Conservation (phyloP, 1,139 yeast species). For the Pneumocystis wakefieldiae region DNA sequence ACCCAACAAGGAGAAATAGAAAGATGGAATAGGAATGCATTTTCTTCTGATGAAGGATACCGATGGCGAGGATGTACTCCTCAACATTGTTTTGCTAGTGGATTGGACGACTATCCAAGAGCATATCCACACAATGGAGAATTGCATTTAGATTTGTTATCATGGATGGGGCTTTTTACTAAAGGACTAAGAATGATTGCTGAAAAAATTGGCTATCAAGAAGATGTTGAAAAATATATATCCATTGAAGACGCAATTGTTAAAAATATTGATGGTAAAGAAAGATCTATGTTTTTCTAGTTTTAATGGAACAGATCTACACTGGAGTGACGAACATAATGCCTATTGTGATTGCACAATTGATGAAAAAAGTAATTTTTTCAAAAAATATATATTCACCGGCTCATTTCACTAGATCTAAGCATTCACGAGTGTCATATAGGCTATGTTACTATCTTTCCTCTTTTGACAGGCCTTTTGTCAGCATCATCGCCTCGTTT, state of each 20-base stretch:
- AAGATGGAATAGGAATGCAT: conserved; percentile 47
- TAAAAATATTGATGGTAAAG: conserved; percentile 39
- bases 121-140: conserved; percentile 71
- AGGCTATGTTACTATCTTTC: conserved; percentile 78
- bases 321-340: conserved; percentile 57
- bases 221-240: conserved; percentile 42
- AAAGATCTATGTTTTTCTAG: background rate
- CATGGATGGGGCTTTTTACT: conserved; percentile 93
- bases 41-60: conserved; percentile 47
- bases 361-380: conserved; percentile 33
- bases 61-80: conserved; percentile 89
- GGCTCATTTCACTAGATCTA: conserved; percentile 30
- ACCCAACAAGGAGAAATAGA: conserved; percentile 65
- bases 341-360: conserved; percentile 78
- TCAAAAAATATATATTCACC: background rate
- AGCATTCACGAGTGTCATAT: conserved; percentile 59
- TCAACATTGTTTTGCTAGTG: conserved; percentile 80
- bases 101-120: conserved; percentile 91
- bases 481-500: conserved; percentile 40
- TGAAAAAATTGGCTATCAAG: conserved; percentile 38
- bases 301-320: conserved; percentile 27
- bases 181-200: conserved; percentile 68
- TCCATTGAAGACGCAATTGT: conserved; percentile 42
- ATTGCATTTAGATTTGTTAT: conserved; percentile 69
- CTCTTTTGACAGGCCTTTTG: conserved; percentile 61